Conservation (phyloP, 2,329 filamentous ascomycete genomes). For the Apiospora arundinis region DNA sequence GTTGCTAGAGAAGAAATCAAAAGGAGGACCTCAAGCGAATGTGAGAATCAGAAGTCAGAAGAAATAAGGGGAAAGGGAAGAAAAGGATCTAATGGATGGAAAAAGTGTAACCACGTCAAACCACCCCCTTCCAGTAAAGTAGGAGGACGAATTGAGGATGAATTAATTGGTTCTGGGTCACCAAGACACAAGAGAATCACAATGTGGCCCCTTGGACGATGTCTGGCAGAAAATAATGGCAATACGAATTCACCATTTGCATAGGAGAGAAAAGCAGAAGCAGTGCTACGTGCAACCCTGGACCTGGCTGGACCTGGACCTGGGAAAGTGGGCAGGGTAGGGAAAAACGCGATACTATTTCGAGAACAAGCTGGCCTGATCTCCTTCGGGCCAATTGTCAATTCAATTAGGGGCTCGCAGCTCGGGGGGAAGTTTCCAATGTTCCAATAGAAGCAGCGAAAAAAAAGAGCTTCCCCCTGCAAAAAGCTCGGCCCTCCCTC, state of each 20-base stretch:
- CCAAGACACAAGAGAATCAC: conserved; percentile 17
- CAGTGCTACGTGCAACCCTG: background rate
- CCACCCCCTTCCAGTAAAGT: conserved; percentile 20
- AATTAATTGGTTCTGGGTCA: conserved; percentile 17
- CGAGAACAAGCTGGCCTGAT: conserved; percentile 18
- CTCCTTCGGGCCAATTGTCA: background rate
- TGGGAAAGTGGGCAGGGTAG: background rate
- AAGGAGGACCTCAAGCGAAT: conserved; percentile 23
- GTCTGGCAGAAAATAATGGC: conserved; percentile 17
- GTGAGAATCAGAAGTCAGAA: conserved; percentile 24
- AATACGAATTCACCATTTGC: conserved; percentile 10
- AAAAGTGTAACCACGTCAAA: conserved; percentile 12
- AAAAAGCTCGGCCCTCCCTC: too few relatives aligned
- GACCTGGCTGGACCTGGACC: background rate
- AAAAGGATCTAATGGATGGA: background rate
- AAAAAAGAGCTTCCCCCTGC: background rate
- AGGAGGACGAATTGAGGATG: conserved; percentile 12
- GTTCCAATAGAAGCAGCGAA: background rate
- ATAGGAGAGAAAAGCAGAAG: background rate
- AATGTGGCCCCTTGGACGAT: conserved; percentile 15
- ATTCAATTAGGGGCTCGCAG: background rate
- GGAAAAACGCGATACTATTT: conserved; percentile 18
- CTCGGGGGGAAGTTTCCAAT: background rate
- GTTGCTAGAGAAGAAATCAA: conserved; percentile 22
- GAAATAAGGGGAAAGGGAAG: conserved; percentile 1